Base-by-base conservation (phyloP, 345 rosid genomes). In the Capsella bursapastoris region DNA sequence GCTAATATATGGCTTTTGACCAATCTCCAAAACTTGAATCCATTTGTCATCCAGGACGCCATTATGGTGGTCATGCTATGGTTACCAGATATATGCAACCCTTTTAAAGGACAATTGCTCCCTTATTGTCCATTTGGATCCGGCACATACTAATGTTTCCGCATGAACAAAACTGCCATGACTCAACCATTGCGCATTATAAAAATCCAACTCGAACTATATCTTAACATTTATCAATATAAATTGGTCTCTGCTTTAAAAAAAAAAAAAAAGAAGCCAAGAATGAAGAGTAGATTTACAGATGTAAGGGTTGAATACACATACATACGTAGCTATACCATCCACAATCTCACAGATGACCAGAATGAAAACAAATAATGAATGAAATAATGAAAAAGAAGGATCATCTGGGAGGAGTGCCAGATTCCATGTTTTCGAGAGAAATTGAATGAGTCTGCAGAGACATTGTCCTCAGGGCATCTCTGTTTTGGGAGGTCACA, bases 401-500 rank as follows among this genome's bases (percentile, higher is more conserved):
- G 2, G 5, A 68, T 70, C 71, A 70, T 38, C 72, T 58, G 0
- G 51, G 35, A 62, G 38, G 65, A 25, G 51, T 31, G 32, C 72
- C 80, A 64, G 76, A 64, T 49, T 77, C 80, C 80, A 77, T 71
- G 56, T 71, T 77, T 11, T 71, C 76, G 0, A 78, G 73, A 72
- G 73, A 40, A 53, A 58, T 66, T 10, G 81, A 35, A 6, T 72
- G 45, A 29, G 35, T 31, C 59, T 78, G 77, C n/a, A 72, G 13
- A 72, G 81, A 71, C 73, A 78, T 58, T 3, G 77, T 35, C 77
- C 81, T 71, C 73, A 51, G 59, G 0, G 64, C 44, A 59, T 78
- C 81, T 65, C 69, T 18, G 32, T 66, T 58, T 12, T 78, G 60
- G 16, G 51, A 25, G 10, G 51, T 44, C 16, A 29, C 18, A 44